Percentiles rank a stretch among this genome's conserved stretches.
Evolutionary conservation across 169 alveolate species (phyloP).

Genomic region (Ichthyophthirius multifiliis): DNA sequence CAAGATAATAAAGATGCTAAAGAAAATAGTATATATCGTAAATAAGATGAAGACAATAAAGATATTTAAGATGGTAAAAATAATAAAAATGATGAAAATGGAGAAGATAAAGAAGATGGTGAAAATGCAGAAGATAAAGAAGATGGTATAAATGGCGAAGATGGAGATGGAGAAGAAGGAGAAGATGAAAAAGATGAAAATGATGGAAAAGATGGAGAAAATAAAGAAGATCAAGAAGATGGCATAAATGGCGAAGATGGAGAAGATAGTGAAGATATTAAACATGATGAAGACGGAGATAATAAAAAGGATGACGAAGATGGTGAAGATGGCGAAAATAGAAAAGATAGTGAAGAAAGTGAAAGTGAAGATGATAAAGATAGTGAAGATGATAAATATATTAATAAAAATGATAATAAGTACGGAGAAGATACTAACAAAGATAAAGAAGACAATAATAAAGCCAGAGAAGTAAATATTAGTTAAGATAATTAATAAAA

Average conservation of each 20-base stretch:
- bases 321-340: too few relatives aligned
- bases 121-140: background rate
- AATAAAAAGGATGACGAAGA: background rate
- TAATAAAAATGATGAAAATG: background rate
- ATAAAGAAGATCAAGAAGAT: background rate
- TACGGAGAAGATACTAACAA: background rate
- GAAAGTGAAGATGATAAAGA: background rate
- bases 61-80: background rate
- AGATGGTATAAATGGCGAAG: background rate
- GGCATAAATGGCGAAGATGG: background rate
- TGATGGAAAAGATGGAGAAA: background rate
- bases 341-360: conserved; percentile 21
- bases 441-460: background rate
- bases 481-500: too few relatives aligned
- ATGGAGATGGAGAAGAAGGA: background rate
- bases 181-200: background rate
- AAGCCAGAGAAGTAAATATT: background rate
- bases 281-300: background rate
- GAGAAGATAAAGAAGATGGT: background rate
- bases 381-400: background rate
- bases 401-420: background rate
- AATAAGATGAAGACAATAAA: background rate
- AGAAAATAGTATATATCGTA: background rate
- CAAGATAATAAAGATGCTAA: background rate
- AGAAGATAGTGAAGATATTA: background rate